A percentile compares a stretch with the other conserved stretches of the same genome.
Evolutionary conservation across 2,329 filamentous ascomycete genomes (phyloP).

Genomic region (Diplodia seriata): DNA sequence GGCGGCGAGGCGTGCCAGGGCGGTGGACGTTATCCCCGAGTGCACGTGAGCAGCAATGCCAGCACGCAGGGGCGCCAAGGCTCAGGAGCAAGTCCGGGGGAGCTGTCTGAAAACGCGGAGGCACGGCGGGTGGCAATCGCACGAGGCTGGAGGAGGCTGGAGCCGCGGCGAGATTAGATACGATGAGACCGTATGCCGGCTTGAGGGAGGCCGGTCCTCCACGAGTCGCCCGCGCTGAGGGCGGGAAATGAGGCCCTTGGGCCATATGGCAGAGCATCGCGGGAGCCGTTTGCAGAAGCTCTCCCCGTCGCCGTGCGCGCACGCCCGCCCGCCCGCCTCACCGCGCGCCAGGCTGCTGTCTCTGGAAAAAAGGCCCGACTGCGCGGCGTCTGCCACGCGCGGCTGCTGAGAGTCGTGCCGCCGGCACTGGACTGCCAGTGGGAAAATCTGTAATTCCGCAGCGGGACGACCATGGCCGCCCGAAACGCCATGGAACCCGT

Average conservation of each 20-base stretch:
- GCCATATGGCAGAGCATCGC: conserved; percentile 13
- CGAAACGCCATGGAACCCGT: conserved; percentile 28
- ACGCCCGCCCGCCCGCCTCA: conserved; percentile 9
- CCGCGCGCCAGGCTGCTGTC: conserved; percentile 10
- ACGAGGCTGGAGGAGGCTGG: conserved; percentile 22
- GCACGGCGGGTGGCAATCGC: conserved; percentile 24
- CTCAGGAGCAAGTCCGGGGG: conserved; percentile 15
- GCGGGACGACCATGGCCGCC: conserved; percentile 14
- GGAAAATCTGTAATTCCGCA: conserved; percentile 20
- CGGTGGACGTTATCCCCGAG: conserved; percentile 10
- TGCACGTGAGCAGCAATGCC: conserved; percentile 9
- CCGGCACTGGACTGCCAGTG: neutral
- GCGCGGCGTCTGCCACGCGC: conserved; percentile 13
- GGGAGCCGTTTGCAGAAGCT: conserved; percentile 13
- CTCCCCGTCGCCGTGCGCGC: conserved; percentile 5
- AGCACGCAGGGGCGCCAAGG: conserved; percentile 13
- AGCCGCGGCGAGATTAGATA: conserved; percentile 26
- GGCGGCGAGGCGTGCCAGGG: conserved; percentile 8
- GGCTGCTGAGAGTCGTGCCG: neutral
- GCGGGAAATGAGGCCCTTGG: conserved; percentile 25
- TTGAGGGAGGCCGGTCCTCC: conserved; percentile 14
- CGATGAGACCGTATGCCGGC: conserved; percentile 32
- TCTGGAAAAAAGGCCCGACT: conserved; percentile 29
- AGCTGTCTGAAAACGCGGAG: conserved; percentile 19
- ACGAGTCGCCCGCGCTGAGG: conserved; percentile 20